Evolutionary conservation across 305 asterid genomes (phyloP).

Genomic region (Rubia tinctorum): DNA sequence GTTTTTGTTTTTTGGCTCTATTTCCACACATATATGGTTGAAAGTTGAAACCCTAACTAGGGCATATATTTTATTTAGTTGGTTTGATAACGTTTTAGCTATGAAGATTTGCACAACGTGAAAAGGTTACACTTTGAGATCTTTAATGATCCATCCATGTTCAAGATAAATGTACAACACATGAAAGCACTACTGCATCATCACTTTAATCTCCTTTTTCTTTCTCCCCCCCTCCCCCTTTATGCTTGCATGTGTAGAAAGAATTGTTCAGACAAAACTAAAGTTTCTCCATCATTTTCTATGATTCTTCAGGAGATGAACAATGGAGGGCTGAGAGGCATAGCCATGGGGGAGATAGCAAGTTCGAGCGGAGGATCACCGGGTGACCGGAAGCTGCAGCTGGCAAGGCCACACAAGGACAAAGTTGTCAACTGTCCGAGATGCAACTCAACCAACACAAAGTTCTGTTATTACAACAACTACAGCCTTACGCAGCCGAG

Average conservation of each 20-base stretch:
- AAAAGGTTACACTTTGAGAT: background rate
- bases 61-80: background rate
- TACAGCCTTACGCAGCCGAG: slow-evolving; percentile 84
- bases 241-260: slow-evolving; percentile 2
- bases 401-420: slow-evolving; percentile 58
- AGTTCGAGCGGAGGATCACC: slow-evolving; percentile 6
- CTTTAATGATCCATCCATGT: background rate
- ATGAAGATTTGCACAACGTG: background rate
- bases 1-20: background rate
- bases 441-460: slow-evolving; percentile 72
- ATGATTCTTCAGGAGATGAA: slow-evolving; percentile 41
- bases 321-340: slow-evolving; percentile 32
- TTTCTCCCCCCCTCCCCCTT: too few species aligned
- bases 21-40: background rate
- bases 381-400: slow-evolving; percentile 28
- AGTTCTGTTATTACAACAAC: slow-evolving; percentile 84
- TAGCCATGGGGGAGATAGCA: slow-evolving; percentile 33
- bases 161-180: background rate
- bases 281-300: too few species aligned
- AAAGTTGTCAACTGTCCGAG: slow-evolving; percentile 69
- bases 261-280: background rate
- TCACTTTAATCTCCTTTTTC: background rate
- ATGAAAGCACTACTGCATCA: slow-evolving; percentile 1
- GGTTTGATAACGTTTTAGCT: background rate
- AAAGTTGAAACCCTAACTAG: background rate